Conservation (phyloP, 495 filamentous ascomycete species). For the Tuber indicum region DNA sequence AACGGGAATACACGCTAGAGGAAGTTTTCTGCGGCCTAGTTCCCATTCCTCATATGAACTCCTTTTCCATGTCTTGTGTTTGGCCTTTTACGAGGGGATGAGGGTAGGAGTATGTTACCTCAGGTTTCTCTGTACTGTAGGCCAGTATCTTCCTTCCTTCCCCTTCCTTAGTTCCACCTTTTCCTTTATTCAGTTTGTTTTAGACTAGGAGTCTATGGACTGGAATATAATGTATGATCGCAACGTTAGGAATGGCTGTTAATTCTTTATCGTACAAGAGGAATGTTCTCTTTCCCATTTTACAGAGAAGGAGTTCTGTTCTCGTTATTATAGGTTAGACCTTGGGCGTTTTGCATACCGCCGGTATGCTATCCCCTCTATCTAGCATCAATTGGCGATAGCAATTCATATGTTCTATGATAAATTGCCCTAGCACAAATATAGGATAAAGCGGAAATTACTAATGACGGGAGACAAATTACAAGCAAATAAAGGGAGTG, state of each 20-base stretch:
- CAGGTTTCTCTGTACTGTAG: background rate
- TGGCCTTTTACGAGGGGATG: background rate
- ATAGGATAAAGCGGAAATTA: too few species aligned
- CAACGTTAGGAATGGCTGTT: background rate
- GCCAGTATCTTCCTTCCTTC: background rate
- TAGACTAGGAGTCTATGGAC: background rate
- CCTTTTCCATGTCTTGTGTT: background rate
- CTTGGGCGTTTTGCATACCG: background rate
- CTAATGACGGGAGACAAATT: too few species aligned
- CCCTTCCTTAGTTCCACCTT: fast-evolving
- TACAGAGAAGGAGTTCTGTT: background rate
- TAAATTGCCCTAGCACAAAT: too few species aligned
- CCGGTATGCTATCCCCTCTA: background rate
- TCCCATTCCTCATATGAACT: background rate
- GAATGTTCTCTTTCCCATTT: background rate
- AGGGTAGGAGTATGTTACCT: background rate
- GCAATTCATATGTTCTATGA: too few species aligned
- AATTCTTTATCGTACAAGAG: background rate
- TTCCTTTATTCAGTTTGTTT: background rate
- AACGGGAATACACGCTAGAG: background rate
- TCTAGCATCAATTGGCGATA: background rate
- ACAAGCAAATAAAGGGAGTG: too few species aligned
- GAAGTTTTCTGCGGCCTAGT: background rate
- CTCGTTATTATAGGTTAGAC: background rate
- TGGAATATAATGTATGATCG: background rate